A percentile compares a stretch with the other conserved stretches of the same genome.
phyloP scores from a whole-genome alignment of 345 rosid genomes.

The Linum lewisii region DNA sequence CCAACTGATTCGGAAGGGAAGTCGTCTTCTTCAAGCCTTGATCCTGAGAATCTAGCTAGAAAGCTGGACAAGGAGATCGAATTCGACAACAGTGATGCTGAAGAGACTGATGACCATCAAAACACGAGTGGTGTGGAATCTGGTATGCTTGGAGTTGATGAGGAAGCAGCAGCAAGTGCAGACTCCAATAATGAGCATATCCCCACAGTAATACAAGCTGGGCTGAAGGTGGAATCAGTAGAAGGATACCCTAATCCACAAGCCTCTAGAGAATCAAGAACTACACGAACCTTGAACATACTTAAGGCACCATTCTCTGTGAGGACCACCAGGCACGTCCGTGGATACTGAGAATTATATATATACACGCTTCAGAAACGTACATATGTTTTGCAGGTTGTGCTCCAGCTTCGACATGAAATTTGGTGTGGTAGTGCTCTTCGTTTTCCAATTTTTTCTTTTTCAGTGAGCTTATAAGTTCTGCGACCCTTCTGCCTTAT shows the following conservation, averaged over 20 bases:
- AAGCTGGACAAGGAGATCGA: constrained; percentile 52
- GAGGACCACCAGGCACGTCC: constrained; percentile 49
- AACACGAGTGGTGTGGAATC: constrained; percentile 6
- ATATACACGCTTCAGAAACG: background rate
- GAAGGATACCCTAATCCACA: constrained; percentile 17
- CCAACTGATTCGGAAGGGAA: constrained; percentile 23
- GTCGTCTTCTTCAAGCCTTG: constrained; percentile 27
- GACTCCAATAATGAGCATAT: constrained; percentile 9
- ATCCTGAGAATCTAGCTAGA: constrained; percentile 36
- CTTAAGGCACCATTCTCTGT: constrained; percentile 43
- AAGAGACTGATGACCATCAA: constrained; percentile 22
- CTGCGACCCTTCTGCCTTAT: no score
- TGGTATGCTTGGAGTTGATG: constrained; percentile 8
- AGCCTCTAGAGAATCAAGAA: constrained; percentile 20
- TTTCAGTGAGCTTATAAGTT: no score
- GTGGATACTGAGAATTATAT: constrained; percentile 39
- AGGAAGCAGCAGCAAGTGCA: background rate
- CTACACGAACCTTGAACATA: constrained; percentile 20
- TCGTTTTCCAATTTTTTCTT: no score
- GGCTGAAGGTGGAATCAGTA: constrained; percentile 23
- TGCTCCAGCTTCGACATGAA: background rate
- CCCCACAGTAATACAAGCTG: constrained; percentile 25
- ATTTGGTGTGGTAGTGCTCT: no score
- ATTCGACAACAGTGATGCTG: constrained; percentile 47
- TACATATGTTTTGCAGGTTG: background rate